Evolutionary conservation across 768 basidiomycete genomes (phyloP), one percentile per base, ranked within the genome.

Genomic region (Rickenella mellea): DNA sequence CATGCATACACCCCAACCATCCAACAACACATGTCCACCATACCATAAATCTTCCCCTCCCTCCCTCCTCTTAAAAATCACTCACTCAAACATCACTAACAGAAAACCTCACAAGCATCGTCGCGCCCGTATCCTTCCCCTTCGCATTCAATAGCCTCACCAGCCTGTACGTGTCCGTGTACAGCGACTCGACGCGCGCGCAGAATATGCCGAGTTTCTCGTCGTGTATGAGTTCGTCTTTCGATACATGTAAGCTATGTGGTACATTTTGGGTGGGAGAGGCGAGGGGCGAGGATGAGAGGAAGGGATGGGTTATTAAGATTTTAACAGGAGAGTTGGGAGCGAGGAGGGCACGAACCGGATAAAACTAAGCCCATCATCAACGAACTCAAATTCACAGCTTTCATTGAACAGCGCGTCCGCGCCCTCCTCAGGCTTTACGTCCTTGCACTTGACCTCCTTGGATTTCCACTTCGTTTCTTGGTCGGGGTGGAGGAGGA

Each of bases 131-230:
- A 41, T 57, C 41, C 41, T 74, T 76, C 9, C 78, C 77, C 22
- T 63, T 61, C 60, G 55, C 61, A 49, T 74, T 64, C 41, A 80
- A 51, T 59, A 80, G 61, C 28, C 70, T 63, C 24, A 75, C 55
- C 24, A 77, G 48, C 15, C 67, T 62, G 72, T 69, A 76, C n/a
- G n/a, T n/a, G 21, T 69, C 74, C 45, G 60, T 55, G 31, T 69
- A 57, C 20, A 79, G 49, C 43, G 70, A 57, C 22, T 61, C 62
- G 25, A 80, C 47, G 9, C 69, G 64, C n/a, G 68, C 72, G 53
- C 76, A 74, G 51, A 78, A 78, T 69, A 60, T 2, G 63, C 70
- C 33, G n/a, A 78, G 48, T 33, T 58, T 55, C 42, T 76, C 69
- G 39, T 52, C 59, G 24, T 67, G 67, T 42, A 67, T 62, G 46